Base-by-base conservation (phyloP, 768 basidiomycete genomes). In the Neoboletus magnificus region DNA sequence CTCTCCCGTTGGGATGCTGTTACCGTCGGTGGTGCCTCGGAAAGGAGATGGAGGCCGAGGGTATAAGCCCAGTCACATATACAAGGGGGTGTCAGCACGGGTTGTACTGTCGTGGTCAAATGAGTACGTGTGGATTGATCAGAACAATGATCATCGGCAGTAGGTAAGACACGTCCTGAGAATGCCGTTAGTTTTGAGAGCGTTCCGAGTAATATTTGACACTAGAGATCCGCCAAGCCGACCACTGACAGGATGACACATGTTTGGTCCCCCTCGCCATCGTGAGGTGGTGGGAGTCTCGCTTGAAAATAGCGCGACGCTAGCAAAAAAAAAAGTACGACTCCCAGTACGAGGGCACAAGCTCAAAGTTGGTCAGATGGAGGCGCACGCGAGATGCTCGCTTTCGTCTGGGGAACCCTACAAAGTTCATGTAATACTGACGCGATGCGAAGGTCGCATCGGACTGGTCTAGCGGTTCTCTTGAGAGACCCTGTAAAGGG, bases 111-210 rank as follows among this genome's bases (percentile, higher is more conserved):
- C 13, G 18, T 35, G 41, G 15, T 2, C 8, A 29, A 22, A 39
- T 25, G 18, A 46, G 33, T 29, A 33, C 27, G 30, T 11, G 53
- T 33, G 4, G 41, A n/a, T 22, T 39, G 12, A 9, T n/a, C 25
- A 39, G 44, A 40, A 44, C 11, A 33, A 30, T 22, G 8, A 40
- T 29, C 44, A 20, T 54, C 45, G 54, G 62, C 20, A 61, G 42
- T 11, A 41, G 54, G 42, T 11, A 44, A 16, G 25, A 32, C 20
- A 33, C 5, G 9, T 37, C 48, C 35, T 48, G 35, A 48, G 36
- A 32, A 59, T 59, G 64, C 64, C 61, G 63, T 54, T n/a, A 50
- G 12, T 8, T 40, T 20, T 22, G 42, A 30, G 29, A n/a, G 5
- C 45, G 20, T 33, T 33, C 35, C 23, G 41, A 37, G 44, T 41